Evolutionary conservation across 495 filamentous ascomycete species (phyloP).

Genomic region (Hyaloscypha hepaticicola): DNA sequence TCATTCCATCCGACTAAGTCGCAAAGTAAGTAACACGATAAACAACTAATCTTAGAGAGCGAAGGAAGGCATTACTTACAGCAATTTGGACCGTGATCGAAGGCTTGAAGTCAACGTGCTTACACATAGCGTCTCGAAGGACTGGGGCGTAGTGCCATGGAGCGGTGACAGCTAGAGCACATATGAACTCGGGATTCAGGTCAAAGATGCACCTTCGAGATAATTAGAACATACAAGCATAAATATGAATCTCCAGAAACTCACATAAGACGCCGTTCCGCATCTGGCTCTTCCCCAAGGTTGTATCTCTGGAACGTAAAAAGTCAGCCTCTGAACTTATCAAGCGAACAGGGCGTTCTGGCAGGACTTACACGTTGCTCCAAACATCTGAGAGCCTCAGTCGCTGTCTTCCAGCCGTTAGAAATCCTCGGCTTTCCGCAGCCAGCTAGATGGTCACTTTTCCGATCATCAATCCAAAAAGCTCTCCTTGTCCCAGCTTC

Average conservation of each 20-base stretch:
- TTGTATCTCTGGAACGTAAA: neutral
- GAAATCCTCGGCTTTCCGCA: neutral
- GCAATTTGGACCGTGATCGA: neutral
- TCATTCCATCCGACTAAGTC: neutral
- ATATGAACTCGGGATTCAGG: conserved; percentile 4
- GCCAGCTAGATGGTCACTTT: neutral
- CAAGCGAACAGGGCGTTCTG: neutral
- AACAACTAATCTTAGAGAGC: neutral
- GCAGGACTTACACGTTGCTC: neutral
- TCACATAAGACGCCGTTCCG: conserved; percentile 9
- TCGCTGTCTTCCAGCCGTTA: neutral
- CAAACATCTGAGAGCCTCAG: neutral
- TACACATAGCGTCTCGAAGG: conserved; percentile 3
- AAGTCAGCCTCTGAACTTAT: neutral
- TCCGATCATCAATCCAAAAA: conserved; percentile 3
- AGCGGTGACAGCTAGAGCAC: neutral
- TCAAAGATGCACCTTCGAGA: neutral
- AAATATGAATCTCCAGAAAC: neutral
- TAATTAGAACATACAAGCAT: neutral
- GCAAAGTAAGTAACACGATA: neutral
- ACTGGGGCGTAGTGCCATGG: neutral
- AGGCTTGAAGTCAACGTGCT: conserved; percentile 4
- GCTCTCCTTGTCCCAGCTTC: conserved; percentile 3
- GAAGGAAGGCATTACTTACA: neutral
- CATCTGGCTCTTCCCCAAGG: neutral